These are phyloP conservation scores for Pseudoneurospora amorphoporcata DNA, from an alignment of 495 filamentous ascomycete genomes.

Conservation along the genomic window DNA sequence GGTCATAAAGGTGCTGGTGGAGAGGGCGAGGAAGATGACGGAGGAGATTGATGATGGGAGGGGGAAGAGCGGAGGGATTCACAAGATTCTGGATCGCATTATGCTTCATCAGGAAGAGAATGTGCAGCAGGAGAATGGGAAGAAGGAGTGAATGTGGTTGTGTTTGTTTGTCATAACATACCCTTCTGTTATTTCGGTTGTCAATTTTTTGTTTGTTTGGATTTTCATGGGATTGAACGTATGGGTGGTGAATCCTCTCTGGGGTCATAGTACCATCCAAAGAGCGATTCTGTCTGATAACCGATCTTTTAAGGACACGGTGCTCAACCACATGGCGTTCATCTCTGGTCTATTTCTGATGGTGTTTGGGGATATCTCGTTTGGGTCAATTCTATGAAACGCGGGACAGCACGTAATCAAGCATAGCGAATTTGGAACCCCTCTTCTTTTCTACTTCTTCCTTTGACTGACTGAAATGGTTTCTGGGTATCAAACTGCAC, in stretches of 20 bases:
- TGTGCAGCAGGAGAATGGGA: neutral
- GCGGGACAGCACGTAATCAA: neutral
- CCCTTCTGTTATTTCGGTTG: neutral
- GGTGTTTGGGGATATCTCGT: neutral
- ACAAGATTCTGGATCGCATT: conserved; percentile 42
- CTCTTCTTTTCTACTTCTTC: neutral
- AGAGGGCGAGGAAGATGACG: conserved; percentile 55
- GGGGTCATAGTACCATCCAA: neutral
- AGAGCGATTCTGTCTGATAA: neutral
- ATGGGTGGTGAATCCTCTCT: neutral
- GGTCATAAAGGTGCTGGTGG: conserved; percentile 56
- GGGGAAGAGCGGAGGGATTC: conserved; percentile 33
- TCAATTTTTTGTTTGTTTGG: neutral
- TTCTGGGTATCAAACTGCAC: neutral
- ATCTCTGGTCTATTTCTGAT: neutral
- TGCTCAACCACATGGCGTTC: neutral
- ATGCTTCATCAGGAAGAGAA: neutral
- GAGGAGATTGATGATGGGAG: conserved; percentile 51
- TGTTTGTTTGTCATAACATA: neutral
- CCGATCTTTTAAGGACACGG: neutral
- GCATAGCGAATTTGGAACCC: neutral
- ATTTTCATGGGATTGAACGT: neutral
- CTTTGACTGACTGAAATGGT: neutral
- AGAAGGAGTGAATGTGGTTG: neutral
- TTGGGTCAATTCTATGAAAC: neutral